Evolutionary conservation across 2,329 filamentous ascomycete genomes (phyloP).

Genomic region (Immersiporthe knoxdaviesiana): DNA sequence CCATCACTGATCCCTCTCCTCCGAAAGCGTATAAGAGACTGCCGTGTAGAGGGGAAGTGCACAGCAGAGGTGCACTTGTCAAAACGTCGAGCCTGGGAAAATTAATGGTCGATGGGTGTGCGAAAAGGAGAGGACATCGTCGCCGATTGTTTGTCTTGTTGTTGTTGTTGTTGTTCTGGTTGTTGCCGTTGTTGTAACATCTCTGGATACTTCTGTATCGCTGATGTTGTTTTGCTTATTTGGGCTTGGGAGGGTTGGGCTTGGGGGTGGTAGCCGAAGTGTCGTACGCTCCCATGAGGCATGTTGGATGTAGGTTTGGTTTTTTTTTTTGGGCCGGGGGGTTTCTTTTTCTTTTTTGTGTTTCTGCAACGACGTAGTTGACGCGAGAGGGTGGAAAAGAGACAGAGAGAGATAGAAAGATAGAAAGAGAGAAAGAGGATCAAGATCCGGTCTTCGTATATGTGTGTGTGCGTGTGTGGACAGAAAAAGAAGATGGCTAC

Average conservation of each 20-base stretch:
- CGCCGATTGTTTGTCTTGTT: background rate
- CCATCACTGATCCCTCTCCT: background rate
- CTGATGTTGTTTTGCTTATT: slow-evolving; percentile 19
- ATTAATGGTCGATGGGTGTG: background rate
- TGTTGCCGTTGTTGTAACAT: background rate
- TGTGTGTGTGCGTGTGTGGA: too few species aligned
- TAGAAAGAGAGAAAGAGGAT: background rate
- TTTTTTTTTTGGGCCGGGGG: background rate
- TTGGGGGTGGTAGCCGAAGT: slow-evolving; percentile 29
- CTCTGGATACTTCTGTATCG: background rate
- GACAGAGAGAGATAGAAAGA: background rate
- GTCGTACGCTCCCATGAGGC: slow-evolving; percentile 30
- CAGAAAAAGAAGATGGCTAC: background rate
- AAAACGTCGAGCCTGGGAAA: background rate
- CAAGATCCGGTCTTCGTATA: background rate
- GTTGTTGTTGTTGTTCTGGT: background rate
- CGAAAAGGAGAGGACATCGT: background rate
- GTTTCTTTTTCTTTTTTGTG: background rate
- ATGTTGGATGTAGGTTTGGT: slow-evolving; percentile 10
- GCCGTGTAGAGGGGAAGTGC: background rate
- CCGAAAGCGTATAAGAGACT: background rate
- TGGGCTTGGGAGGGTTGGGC: slow-evolving; percentile 29
- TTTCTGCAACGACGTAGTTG: background rate
- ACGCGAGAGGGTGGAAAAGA: too few species aligned
- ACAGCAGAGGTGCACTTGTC: background rate